Evolutionary conservation across 2,329 filamentous ascomycete species (phyloP).

Genomic region (Monilinia laxa): DNA sequence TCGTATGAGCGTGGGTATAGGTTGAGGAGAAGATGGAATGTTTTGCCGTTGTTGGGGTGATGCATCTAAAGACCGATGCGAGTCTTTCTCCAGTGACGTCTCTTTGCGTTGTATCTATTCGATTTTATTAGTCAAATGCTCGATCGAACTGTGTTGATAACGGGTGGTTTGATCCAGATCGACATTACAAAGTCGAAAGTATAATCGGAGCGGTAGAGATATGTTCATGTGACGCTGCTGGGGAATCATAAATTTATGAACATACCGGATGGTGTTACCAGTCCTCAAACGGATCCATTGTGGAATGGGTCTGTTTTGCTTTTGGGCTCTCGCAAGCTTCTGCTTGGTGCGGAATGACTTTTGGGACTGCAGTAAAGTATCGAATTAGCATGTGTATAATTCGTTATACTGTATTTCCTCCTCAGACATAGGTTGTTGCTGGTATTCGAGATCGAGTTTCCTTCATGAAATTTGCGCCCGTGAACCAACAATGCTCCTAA

Average conservation of each 20-base stretch:
- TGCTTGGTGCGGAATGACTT: conserved; percentile 99
- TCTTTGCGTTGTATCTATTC: conserved; percentile 97
- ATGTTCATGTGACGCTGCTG: neutral
- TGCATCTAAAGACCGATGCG: conserved; percentile 91
- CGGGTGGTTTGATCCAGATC: neutral
- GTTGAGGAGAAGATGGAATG: conserved; percentile 23
- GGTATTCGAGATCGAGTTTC: conserved; percentile 12
- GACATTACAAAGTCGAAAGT: neutral
- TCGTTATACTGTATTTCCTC: conserved; percentile 20
- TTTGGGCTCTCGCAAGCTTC: conserved; percentile 99
- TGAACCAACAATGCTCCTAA: neutral
- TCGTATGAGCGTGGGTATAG: conserved; percentile 18
- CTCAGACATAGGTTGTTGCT: conserved; percentile 9
- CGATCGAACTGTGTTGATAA: neutral
- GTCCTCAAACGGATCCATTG: conserved; percentile 99
- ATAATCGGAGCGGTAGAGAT: neutral
- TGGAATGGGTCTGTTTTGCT: conserved; percentile 99
- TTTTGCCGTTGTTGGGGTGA: conserved; percentile 42
- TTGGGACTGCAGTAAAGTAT: conserved; percentile 70
- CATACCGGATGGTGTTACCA: conserved; percentile 97
- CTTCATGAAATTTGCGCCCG: conserved; percentile 1
- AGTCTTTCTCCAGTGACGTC: conserved; percentile 99
- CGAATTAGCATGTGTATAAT: conserved; percentile 28
- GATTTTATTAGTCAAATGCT: conserved; percentile 19
- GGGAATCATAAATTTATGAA: conserved; percentile 18